Evolutionary conservation across 1,139 yeast species (phyloP).

Genomic region (Yamadazyma mexicana): DNA sequence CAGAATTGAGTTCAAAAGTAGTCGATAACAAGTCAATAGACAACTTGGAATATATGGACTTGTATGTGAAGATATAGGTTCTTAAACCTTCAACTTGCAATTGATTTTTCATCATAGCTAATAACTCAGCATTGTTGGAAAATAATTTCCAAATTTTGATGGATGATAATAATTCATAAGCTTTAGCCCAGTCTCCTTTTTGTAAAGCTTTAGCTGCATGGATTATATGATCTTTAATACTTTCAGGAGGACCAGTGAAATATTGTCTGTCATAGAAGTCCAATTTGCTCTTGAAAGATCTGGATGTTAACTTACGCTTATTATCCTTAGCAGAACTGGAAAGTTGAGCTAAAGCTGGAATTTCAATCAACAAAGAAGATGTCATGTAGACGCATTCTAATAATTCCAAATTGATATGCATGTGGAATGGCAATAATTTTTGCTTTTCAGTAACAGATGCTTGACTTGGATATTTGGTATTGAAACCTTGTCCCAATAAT

Average conservation of each 20-base stretch:
- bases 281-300: conserved; percentile 87
- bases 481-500: conserved; percentile 89
- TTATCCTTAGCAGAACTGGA: conserved; percentile 47
- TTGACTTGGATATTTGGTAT: conserved; percentile 62
- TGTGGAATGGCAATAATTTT: conserved; percentile 93
- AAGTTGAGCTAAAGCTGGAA: conserved; percentile 67
- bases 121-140: conserved; percentile 65
- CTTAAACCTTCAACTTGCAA: conserved; percentile 88
- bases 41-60: conserved; percentile 71
- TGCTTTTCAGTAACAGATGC: conserved; percentile 67
- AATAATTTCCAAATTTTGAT: conserved; percentile 90
- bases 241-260: conserved; percentile 97
- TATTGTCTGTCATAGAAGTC: conserved; percentile 94
- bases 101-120: conserved; percentile 69
- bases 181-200: conserved; percentile 85
- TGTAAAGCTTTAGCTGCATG: conserved; percentile 90
- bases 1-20: conserved; percentile 63
- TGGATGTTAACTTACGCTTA: conserved; percentile 62
- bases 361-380: conserved; percentile 84
- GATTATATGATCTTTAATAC: conserved; percentile 90
- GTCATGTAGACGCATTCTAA: conserved; percentile 94
- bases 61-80: conserved; percentile 85
- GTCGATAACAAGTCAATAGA: conserved; percentile 66
- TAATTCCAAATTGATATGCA: conserved; percentile 94
- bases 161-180: conserved; percentile 67